Conservation (phyloP, 1,284 basidiomycete species). For the Fistulinella staudtii region DNA sequence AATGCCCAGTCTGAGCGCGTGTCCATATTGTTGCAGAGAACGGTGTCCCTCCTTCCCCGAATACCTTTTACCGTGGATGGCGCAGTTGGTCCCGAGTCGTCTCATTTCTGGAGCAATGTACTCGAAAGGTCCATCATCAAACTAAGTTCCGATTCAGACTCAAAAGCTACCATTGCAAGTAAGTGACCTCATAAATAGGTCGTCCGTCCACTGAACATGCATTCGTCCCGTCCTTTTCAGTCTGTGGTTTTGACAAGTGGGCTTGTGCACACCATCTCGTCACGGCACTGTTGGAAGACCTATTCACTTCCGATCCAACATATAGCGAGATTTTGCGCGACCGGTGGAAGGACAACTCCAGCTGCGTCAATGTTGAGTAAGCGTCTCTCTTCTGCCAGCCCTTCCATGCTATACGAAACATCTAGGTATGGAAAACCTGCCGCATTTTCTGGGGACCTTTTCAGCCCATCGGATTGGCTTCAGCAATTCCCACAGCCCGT, state of each 20-base stretch:
- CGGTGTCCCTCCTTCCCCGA: conserved; percentile 38
- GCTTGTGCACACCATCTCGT: conserved; percentile 53
- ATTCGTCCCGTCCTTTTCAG: conserved; percentile 33
- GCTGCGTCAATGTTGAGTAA: conserved; percentile 41
- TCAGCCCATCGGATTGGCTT: conserved; percentile 51
- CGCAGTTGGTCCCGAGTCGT: conserved; percentile 16
- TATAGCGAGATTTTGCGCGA: conserved; percentile 41
- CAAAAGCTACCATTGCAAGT: conserved; percentile 47
- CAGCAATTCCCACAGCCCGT: conserved; percentile 47
- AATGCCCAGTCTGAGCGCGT: conserved; percentile 1
- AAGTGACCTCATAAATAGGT: conserved; percentile 17
- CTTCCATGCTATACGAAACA: neutral
- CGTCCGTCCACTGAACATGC: neutral
- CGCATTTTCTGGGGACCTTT: conserved; percentile 15
- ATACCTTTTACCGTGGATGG: conserved; percentile 27
- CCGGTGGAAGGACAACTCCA: conserved; percentile 40
- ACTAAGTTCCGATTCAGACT: conserved; percentile 25
- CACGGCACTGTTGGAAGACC: conserved; percentile 65
- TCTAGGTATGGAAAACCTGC: conserved; percentile 23
- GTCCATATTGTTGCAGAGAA: conserved; percentile 40
- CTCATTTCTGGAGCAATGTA: conserved; percentile 40
- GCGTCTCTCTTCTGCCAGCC: conserved; percentile 19
- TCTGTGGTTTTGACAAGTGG: conserved; percentile 51
- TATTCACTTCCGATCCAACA: conserved; percentile 48
- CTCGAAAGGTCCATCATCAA: conserved; percentile 36